Base-by-base conservation (phyloP, 1,139 yeast genomes). In the Pichia sp. region DNA sequence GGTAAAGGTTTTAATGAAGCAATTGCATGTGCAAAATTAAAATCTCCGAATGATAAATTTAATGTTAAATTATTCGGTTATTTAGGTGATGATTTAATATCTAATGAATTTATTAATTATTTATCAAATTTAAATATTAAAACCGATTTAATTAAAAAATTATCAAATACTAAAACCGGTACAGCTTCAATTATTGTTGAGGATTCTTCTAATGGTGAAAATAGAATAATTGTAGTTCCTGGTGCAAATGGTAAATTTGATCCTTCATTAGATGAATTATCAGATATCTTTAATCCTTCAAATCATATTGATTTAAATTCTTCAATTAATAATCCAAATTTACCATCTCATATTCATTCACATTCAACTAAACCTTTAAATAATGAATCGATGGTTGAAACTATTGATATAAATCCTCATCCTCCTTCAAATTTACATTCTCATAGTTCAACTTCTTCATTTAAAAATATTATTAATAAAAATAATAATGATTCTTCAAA, bases 1-100 rank as follows among this genome's bases (percentile, higher is more conserved):
- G 98, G 98, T 1, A 92, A 92, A 62, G 98, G 98, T 1, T 74
- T 94, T 41, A 92, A 92, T 61, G 97, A 90, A 65, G 86, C 96
- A 2, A 70, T 87, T 28, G 95, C 97, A 0, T 68, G 77, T 28
- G 78, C 92, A 0, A 73, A 86, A 51, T 62, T 82, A 32, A 47
- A 50, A 23, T 27, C 51, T 3, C 43, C 50, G 1, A 48, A 41
- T 28, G 53, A 55, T 28, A 43, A 45, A 7, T 41, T 48, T 9
- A 11, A 38, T 4, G 82, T 87, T 4, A 67, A 80, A 43, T 83
- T 92, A 83, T 71, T 89, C 45, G 98, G 97, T 0, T 77, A 78
- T 45, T 78, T 92, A 0, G 98, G 97, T 3, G 65, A 70, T 40
- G 97, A 92, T 63, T 54, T 76, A 0, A 87, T 87, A 64, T 97